Base-by-base conservation (phyloP, 202 grass and related monocot species). In the Panicum virgatum region DNA sequence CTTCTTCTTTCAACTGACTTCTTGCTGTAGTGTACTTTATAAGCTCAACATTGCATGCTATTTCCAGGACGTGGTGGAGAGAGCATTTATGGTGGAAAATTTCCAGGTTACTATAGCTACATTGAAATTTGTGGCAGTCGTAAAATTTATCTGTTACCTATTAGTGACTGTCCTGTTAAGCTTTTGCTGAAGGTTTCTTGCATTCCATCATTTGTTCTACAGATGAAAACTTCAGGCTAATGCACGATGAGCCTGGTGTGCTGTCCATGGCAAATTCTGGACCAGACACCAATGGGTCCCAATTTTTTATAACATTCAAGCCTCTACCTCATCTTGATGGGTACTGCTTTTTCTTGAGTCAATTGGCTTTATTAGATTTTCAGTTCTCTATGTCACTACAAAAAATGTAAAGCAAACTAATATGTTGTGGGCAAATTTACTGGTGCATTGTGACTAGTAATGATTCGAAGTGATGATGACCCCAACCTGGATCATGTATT, bases 1-100 rank as follows among this genome's bases (percentile, higher is more conserved):
- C 92, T 89, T 85, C 92, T 91, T 89, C 88, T 94, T 94, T 91
- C 81, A 91, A 85, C 77, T 91, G 81, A 89, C 84, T 87, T 91
- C 78, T 94, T 91, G 85, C 63, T 91, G 79, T 91, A 80, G 62
- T 94, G 82, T 85, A 91, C 78, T 77, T 87, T 83, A 71, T 82
- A 82, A 87, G 86, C 86, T 87, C 86, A 85, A 91, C 48, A 1
- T 87, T 91, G 77, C 82, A 68, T 94, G 81, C 84, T 94, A 77
- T 94, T 94, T 94, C 89, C 92, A 94, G 92, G 92, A 86, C 62
- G 81, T 85, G 92, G 92, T 87, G 92, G 92, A 67, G 92, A 94
- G 75, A 94, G 92, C 75, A 89, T 91, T 71, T 94, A 94, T 91
- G 92, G 92, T 82, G 86, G 81, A 77, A 94, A 91, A 79, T 94